Evolutionary conservation across 2,329 filamentous ascomycete species (phyloP), one percentile per base, ranked within the genome.

Genomic region (Exophiala bonariae): DNA sequence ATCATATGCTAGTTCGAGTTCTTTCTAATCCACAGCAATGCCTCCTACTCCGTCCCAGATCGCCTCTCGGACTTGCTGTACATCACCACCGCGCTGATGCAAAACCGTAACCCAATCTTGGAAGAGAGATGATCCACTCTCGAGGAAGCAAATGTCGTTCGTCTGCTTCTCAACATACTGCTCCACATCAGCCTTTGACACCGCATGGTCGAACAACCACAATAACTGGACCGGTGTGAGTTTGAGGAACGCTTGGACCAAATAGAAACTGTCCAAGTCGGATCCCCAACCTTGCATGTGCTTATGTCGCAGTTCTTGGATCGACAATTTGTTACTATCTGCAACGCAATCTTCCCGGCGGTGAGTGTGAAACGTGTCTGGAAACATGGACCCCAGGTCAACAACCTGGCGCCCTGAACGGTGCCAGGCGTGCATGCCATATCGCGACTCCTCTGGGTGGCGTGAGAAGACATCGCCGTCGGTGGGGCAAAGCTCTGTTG

Each of bases 171-270:
- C 60, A 8, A 83, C 69, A 58, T 74, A 82, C 0, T 60, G 62
- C 59, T 83, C 77, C 3, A 84, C 80, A 60, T 81, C 75, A 10
- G 74, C 69, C 61, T 82, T 83, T 8, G 76, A 57, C 26, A 73
- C 74, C 33, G 77, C 77, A 53, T 80, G 70, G 51, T 82, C 76
- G 45, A 74, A 75, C 45, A 84, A 61, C 68, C 74, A 79, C 52
- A 84, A 58, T 7, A 83, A 69, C 61, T 83, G 79, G 31, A 74
- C 76, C 0, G 81, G 81, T 48, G 82, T 76, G 30, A 84, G 67
- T 63, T 84, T 84, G 64, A 83, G 68, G 75, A 83, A 81, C 52
- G 83, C 80, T 56, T 84, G 78, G 3, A 84, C 74, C 4, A 83
- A 70, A 55, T 84, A 83, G 61, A 83, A 83, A 52, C 83, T 80